These are phyloP conservation scores for Mytilinidion resinicola DNA, from an alignment of 495 filamentous ascomycete genomes.

Conservation along the genomic window DNA sequence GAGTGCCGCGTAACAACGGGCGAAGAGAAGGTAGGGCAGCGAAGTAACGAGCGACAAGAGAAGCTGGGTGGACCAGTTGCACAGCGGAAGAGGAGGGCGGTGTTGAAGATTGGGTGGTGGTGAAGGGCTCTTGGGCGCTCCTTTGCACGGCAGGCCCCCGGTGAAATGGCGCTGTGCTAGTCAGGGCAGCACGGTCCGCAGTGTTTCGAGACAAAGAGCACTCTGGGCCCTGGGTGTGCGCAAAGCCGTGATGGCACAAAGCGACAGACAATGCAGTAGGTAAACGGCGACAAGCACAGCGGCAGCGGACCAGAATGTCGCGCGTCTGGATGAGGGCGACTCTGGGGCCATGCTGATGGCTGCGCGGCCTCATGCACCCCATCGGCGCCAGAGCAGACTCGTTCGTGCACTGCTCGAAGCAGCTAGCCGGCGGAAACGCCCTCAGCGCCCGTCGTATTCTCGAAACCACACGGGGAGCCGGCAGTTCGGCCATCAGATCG, in stretches of 20 bases:
- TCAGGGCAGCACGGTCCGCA: conserved; percentile 2
- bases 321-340: neutral
- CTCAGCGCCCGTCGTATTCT: neutral
- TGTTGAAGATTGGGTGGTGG: conserved; percentile 1
- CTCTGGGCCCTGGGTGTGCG: neutral
- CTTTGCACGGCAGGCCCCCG: conserved; percentile 1
- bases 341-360: neutral
- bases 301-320: neutral
- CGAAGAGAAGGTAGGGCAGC: conserved; percentile 1
- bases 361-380: neutral
- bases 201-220: neutral
- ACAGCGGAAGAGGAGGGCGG: neutral
- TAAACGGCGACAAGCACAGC: neutral
- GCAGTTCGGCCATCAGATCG: neutral
- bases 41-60: conserved; percentile 31
- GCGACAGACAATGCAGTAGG: neutral
- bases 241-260: neutral
- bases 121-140: conserved; percentile 2
- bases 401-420: neutral
- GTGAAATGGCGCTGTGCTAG: neutral
- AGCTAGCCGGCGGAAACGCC: neutral
- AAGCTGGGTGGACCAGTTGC: conserved; percentile 8
- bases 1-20: neutral
- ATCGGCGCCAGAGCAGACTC: too few species aligned
- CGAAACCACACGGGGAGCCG: neutral